phyloP scores from a whole-genome alignment of 2,329 filamentous ascomycete species.

The Tolypocladium tropicale region DNA sequence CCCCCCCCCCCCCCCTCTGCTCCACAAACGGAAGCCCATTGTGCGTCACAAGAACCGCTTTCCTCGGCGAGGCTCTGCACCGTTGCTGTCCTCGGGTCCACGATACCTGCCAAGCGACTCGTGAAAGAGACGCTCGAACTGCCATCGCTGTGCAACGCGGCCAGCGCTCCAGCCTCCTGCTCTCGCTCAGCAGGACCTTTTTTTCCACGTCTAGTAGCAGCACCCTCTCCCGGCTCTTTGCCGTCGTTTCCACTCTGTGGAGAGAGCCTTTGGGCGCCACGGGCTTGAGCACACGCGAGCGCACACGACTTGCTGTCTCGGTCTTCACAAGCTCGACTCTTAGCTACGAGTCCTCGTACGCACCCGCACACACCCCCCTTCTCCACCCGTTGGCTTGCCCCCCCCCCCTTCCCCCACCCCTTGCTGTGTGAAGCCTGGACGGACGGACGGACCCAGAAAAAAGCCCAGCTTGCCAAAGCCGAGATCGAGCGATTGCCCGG shows the following conservation, averaged over 20 bases:
- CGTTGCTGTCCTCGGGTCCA: not conserved
- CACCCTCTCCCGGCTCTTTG: not conserved
- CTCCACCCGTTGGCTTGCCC: not conserved
- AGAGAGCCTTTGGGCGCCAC: constrained; percentile 2
- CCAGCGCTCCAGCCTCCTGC: not conserved
- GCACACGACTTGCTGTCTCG: not conserved
- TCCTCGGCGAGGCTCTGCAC: not conserved
- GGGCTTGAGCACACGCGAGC: not conserved
- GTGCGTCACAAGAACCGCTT: not conserved
- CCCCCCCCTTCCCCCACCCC: not conserved
- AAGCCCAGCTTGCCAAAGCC: constrained; percentile 2
- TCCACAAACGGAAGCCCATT: not conserved
- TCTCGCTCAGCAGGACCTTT: too few relatives aligned
- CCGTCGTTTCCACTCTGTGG: not conserved
- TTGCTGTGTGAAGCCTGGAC: not conserved
- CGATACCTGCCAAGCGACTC: not conserved
- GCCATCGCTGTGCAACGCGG: not conserved
- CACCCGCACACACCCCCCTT: constrained; percentile 4
- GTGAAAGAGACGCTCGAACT: not conserved
- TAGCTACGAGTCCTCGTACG: too few relatives aligned
- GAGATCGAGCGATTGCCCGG: constrained; percentile 4
- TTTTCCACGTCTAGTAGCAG: not conserved
- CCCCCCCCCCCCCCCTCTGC: too few relatives aligned
- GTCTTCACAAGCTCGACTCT: not conserved
- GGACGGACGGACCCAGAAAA: not conserved